Evolutionary conservation across 1,139 yeast genomes (phyloP).

Genomic region (Pichia sp.): DNA sequence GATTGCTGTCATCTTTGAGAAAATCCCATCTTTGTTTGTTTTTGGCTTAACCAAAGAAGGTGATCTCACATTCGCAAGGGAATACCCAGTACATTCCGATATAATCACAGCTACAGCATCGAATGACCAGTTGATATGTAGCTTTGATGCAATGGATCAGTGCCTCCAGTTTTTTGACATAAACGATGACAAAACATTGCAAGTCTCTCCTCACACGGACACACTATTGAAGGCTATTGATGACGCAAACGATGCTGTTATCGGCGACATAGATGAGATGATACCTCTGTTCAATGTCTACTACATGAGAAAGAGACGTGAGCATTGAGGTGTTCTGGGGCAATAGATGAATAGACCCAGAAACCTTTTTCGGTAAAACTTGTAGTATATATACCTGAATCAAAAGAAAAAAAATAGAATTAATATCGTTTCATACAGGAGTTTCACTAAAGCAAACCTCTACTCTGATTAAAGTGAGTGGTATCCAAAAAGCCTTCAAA

Average conservation of each 20-base stretch:
- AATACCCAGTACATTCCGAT: slow-evolving; percentile 28
- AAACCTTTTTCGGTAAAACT: not conserved
- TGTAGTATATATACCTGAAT: not conserved
- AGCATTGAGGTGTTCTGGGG: slow-evolving; percentile 40
- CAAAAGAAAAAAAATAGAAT: no score
- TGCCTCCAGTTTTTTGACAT: slow-evolving; percentile 46
- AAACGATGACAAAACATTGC: slow-evolving; percentile 34
- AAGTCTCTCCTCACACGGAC: slow-evolving; percentile 27
- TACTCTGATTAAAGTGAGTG: slow-evolving; percentile 19
- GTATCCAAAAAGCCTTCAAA: slow-evolving; percentile 29
- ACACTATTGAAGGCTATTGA: slow-evolving; percentile 17
- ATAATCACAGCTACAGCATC: slow-evolving; percentile 25
- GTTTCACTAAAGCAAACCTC: slow-evolving; percentile 19
- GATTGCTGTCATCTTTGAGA: slow-evolving; percentile 28
- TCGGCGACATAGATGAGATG: slow-evolving; percentile 38
- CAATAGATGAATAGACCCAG: not conserved
- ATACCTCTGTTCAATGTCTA: slow-evolving; percentile 63
- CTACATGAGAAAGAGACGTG: slow-evolving; percentile 77
- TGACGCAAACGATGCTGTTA: slow-evolving; percentile 22
- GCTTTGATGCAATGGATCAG: slow-evolving; percentile 33
- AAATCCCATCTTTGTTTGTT: slow-evolving; percentile 23
- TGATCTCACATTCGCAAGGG: slow-evolving; percentile 31
- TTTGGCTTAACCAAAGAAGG: slow-evolving; percentile 28
- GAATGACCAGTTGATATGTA: slow-evolving; percentile 20
- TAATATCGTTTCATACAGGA: no score